Evolutionary conservation across 345 rosid genomes (phyloP), one percentile per base, ranked within the genome.

Genomic region (Citrus trifoliata): DNA sequence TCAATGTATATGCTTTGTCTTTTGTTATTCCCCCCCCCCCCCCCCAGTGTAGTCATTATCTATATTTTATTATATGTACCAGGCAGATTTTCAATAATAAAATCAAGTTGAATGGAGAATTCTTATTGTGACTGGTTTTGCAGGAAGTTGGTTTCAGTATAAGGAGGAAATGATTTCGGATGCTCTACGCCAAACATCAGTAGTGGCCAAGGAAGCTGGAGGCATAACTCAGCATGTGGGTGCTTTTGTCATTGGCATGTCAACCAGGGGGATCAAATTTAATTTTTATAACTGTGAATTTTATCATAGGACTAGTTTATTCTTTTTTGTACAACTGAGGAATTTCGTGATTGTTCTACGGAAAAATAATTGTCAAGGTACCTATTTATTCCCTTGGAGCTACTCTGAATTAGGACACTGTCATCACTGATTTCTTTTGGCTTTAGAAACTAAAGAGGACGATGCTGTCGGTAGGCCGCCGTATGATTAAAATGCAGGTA

Each of bases 191-290:
- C 87, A 90, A 85, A 92, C 98, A 48, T 90, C 98, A n/a, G 93
- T 94, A 56, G 98, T 95, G 22, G 95, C 92, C 32, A 86, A 81
- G 83, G 98, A 94, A 93, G 98, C 99, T 28, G 98, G 98, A 37
- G 99, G 98, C 82, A 96, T 96, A 87, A 96, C 99, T 74, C 98
- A 96, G 76, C 97, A 94, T 67, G 83, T 94, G 12, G 99, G 97
- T 75, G 99, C 98, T 27, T 96, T 96, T 77, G 90, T 93, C 62
- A 93, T 93, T 67, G 83, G 88, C 80, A 96, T 96, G 98, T 85
- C 90, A 0, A 92, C 97, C 0, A 0, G 97, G 98, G 69, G 89
- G 94, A 75, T 88, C 97, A 28, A 94, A 42, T 42, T 42, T 42
- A 42, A 42, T 42, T 42, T 42, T 42, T 16, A 42, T 12, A 42